Percentiles rank a stretch among this genome's conserved stretches.
Evolutionary conservation across 768 basidiomycete genomes (phyloP).

Genomic region (Clavaria fumosa): DNA sequence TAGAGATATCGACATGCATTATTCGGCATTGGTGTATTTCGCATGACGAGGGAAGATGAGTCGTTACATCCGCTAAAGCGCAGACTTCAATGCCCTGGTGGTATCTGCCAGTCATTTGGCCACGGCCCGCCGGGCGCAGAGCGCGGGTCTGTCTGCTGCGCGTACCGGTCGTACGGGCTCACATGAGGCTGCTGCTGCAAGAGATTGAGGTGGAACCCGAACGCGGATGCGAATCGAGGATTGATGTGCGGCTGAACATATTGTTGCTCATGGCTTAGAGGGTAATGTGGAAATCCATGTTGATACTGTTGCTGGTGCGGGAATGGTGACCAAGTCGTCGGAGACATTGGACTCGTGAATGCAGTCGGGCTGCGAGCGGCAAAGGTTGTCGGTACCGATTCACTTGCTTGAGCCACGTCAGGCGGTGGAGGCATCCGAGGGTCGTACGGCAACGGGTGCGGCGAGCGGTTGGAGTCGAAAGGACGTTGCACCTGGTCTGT

Average conservation of each 20-base stretch:
- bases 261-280: conserved; percentile 12
- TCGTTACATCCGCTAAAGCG: too few species aligned
- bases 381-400: conserved; percentile 25
- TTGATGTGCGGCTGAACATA: conserved; percentile 74
- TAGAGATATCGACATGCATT: too few species aligned
- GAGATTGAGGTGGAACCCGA: conserved; percentile 33
- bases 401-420: conserved; percentile 31
- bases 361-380: conserved; percentile 5
- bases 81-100: too few species aligned
- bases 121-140: too few species aligned
- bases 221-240: conserved; percentile 56
- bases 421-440: conserved; percentile 26
- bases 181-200: conserved; percentile 11
- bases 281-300: conserved; percentile 8
- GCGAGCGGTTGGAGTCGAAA: background rate
- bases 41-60: too few species aligned
- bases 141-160: too few species aligned
- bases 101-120: too few species aligned
- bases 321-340: conserved; percentile 10
- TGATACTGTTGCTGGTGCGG: conserved; percentile 10
- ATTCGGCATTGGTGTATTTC: too few species aligned
- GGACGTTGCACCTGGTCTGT: conserved; percentile 6
- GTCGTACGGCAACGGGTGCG: conserved; percentile 12
- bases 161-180: conserved; percentile 1
- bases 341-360: conserved; percentile 8